Conservation (phyloP, 2,329 filamentous ascomycete species). For the Sporothrix dimorphospora region DNA sequence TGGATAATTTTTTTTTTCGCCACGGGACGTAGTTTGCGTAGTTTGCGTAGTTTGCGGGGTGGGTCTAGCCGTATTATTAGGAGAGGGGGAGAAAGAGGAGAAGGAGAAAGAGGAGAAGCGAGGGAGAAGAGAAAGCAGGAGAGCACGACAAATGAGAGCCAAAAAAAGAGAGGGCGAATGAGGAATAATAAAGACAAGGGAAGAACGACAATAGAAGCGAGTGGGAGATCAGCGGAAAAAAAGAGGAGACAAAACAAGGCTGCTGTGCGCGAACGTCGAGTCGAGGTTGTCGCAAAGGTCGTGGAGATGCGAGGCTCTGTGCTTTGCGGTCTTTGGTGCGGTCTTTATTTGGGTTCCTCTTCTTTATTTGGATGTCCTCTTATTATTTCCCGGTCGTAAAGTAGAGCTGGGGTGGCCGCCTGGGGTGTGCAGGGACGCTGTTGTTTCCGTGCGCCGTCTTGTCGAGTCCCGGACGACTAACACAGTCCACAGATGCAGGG, state of each 20-base stretch:
- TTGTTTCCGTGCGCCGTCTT: neutral
- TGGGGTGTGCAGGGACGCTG: constrained; percentile 12
- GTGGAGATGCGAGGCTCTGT: constrained; percentile 26
- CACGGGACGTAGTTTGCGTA: constrained; percentile 27
- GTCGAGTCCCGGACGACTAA: constrained; percentile 20
- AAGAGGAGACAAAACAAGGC: constrained; percentile 4
- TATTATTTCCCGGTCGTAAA: neutral
- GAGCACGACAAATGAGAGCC: constrained; percentile 2
- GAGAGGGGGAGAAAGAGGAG: constrained; percentile 25
- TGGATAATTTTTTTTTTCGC: constrained; percentile 28
- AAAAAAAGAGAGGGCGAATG: constrained; percentile 10
- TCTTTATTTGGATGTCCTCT: neutral
- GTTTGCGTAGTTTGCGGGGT: constrained; percentile 30
- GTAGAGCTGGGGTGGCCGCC: neutral
- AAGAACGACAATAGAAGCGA: neutral
- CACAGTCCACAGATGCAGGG: neutral
- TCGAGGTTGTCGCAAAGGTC: constrained; percentile 12
- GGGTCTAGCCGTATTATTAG: constrained; percentile 30
- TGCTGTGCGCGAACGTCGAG: constrained; percentile 15
- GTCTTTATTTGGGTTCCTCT: neutral
- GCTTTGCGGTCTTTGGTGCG: constrained; percentile 11
- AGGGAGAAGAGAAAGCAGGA: neutral
- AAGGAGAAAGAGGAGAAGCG: constrained; percentile 12
- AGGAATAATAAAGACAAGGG: constrained; percentile 3
- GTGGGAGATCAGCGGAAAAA: neutral